These are phyloP conservation scores for rapeseed (Brassica napus) DNA, from an alignment of 345 rosid genomes.

Conservation along the genomic window DNA sequence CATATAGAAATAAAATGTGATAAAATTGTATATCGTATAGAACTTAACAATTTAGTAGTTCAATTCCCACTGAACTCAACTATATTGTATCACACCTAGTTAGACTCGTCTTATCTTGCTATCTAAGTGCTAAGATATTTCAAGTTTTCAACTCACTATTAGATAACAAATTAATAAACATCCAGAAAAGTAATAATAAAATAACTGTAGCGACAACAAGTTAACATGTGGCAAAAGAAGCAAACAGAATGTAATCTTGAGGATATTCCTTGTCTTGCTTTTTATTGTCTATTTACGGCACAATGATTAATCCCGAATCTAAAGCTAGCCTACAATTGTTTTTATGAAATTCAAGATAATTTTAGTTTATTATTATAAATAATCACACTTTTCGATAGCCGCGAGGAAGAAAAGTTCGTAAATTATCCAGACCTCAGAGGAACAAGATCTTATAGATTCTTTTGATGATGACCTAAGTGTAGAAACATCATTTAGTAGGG, in stretches of 20 bases:
- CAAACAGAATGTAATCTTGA: constrained; percentile 38
- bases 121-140: constrained; percentile 7
- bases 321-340: constrained; percentile 20
- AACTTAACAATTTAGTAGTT: not conserved
- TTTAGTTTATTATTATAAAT: not conserved
- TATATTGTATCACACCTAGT: constrained; percentile 16
- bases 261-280: constrained; percentile 42
- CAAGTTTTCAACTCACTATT: not conserved
- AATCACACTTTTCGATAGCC: constrained; percentile 31
- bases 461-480: constrained; percentile 35
- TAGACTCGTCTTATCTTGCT: constrained; percentile 23
- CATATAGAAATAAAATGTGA: not conserved
- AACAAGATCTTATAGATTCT: constrained; percentile 34
- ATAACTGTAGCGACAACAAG: constrained; percentile 24
- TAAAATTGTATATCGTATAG: not conserved
- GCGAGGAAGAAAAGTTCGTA: constrained; percentile 29
- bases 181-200: constrained; percentile 2
- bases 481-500: constrained; percentile 20
- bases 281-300: constrained; percentile 32
- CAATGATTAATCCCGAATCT: constrained; percentile 41
- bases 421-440: constrained; percentile 9
- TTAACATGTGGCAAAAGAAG: constrained; percentile 43
- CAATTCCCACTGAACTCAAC: not conserved
- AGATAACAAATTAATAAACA: not conserved
- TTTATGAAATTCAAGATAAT: not conserved